Conservation (phyloP, 192 early-diverging fungal genomes). For the Linnemannia schmuckeri region DNA sequence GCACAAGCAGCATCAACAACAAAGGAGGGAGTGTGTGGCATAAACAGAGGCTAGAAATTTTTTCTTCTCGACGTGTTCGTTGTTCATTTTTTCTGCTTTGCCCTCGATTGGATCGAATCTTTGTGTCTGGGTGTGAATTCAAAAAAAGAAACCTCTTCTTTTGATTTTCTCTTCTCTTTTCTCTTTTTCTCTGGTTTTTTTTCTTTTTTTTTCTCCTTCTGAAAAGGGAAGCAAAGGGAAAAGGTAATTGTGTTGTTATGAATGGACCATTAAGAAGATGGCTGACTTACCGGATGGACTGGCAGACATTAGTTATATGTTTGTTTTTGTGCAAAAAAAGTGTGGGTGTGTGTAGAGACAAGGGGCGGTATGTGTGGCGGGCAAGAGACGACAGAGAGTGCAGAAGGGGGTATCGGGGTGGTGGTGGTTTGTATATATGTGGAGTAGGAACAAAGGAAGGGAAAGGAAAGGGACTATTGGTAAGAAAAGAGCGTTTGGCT, state of each 20-base stretch:
- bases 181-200: no score
- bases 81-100: slow-evolving; percentile 1
- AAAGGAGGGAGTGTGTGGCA: neutral
- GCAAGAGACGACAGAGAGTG: neutral
- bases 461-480: neutral
- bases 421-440: neutral
- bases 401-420: neutral
- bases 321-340: neutral
- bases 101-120: slow-evolving; percentile 13
- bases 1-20: neutral
- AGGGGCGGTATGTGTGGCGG: neutral
- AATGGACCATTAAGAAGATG: neutral
- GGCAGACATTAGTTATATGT: neutral
- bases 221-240: neutral
- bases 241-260: no score
- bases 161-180: no score
- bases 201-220: neutral
- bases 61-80: neutral
- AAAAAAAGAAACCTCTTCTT: neutral
- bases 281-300: neutral
- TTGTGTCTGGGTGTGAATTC: slow-evolving; percentile 23
- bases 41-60: slow-evolving; percentile 2
- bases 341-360: neutral
- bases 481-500: neutral
- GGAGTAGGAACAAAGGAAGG: no score